A percentile compares a stretch with the other conserved stretches of the same genome.
phyloP scores from a whole-genome alignment of 768 basidiomycete species.

The Boletus rufocinnamomeus region DNA sequence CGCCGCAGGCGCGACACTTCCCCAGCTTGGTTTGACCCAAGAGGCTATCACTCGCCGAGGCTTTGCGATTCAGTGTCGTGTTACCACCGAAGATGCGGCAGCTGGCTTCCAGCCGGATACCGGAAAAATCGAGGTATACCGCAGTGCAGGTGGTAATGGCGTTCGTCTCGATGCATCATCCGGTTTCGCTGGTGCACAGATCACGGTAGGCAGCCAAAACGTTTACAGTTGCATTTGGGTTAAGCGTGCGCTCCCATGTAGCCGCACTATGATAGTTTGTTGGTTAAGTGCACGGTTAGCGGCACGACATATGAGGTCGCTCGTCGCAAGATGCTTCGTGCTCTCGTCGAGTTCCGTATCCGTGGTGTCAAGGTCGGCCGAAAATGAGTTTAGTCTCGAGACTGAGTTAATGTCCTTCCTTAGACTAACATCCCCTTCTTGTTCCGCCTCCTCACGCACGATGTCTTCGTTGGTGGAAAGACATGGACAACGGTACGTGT shows the following conservation, averaged over 20 bases:
- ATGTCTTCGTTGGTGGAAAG: slow-evolving; percentile 93
- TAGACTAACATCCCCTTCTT: slow-evolving; percentile 99
- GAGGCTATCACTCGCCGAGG: slow-evolving; percentile 95
- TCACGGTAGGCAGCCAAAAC: slow-evolving; percentile 65
- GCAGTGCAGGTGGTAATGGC: slow-evolving; percentile 97
- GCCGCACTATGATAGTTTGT: slow-evolving; percentile 97
- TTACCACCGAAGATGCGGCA: slow-evolving; percentile 98
- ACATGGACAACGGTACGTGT: slow-evolving; percentile 91
- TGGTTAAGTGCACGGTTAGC: slow-evolving; percentile 94
- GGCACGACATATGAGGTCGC: slow-evolving; percentile 99
- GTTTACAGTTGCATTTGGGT: slow-evolving; percentile 3
- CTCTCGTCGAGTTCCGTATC: slow-evolving; percentile 99
- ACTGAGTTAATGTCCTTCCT: background rate
- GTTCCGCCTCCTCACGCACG: slow-evolving; percentile 96
- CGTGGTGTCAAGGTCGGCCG: slow-evolving; percentile 86
- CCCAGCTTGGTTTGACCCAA: slow-evolving; percentile 93
- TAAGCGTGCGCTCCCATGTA: slow-evolving; percentile 31
- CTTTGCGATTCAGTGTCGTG: slow-evolving; percentile 96
- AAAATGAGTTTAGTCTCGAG: background rate
- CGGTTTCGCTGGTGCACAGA: slow-evolving; percentile 98
- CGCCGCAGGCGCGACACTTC: slow-evolving; percentile 95
- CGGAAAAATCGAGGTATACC: slow-evolving; percentile 99
- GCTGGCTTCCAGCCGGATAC: slow-evolving; percentile 95
- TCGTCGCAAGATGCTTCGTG: slow-evolving; percentile 97
- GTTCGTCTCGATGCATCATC: slow-evolving; percentile 96